Evolutionary conservation across 257 asterid species (phyloP), one percentile per base, ranked within the genome.

Genomic region (Rauvolfia tetraphylla): DNA sequence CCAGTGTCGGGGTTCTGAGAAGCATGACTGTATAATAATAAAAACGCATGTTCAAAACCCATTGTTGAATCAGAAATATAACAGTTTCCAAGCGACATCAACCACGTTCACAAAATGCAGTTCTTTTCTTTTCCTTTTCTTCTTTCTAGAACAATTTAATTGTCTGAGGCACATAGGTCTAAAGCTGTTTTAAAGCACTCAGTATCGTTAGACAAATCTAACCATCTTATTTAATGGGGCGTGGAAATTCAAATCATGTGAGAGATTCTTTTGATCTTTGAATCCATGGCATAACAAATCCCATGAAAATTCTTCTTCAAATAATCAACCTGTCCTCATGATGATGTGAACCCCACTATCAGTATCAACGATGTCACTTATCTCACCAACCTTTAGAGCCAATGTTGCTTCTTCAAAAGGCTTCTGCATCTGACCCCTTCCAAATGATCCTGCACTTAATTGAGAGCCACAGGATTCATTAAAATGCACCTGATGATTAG

Each of bases 291-390:
- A 71, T 18, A 27, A 29, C 48, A 23, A 68, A 25, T 41, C 53
- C 65, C 17, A 31, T 51, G 20, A 51, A 49, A 46, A 33, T 53
- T 48, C 44, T 66, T 66, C 39, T 25, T 34, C 58, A 75, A n/a
- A 63, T 23, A 36, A 67, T 74, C 68, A 81, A n/a, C 80, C 97
- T 6, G 96, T 91, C 86, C 98, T 85, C 86, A 56, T 65, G 81
- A 93, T 93, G 86, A 93, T 90, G 87, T 91, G 98, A 84, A 87
- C 96, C 53, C 98, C 98, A 71, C 98, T 93, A 49, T 93, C 93
- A 57, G 98, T 93, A 73, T 93, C 93, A 79, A 93, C 88, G 14
- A 90, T 86, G 76, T 90, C 92, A 53, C 98, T 93, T 66, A 91
- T 87, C 81, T 93, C 96, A 54, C 96, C 98, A 79, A 88, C 83